Percentiles rank a stretch among this genome's conserved stretches.
Evolutionary conservation across 768 basidiomycete genomes (phyloP).

Genomic region (Tricholoma bakamatsutake): DNA sequence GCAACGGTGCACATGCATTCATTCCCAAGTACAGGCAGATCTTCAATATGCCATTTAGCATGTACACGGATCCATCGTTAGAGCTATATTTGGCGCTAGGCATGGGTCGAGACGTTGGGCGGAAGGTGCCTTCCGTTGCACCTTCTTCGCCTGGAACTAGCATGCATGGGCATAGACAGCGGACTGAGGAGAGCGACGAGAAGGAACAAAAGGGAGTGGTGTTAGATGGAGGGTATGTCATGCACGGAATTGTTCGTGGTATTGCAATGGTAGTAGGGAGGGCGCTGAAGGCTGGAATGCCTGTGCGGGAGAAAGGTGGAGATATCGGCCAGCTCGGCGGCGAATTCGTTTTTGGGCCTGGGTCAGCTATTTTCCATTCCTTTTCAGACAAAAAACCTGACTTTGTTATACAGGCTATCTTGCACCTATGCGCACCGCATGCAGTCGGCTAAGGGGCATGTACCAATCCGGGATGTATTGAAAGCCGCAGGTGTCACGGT

Average conservation of each 20-base stretch:
- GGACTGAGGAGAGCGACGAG: background rate
- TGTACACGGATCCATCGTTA: constrained; percentile 77
- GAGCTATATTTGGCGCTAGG: constrained; percentile 69
- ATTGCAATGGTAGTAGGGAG: constrained; percentile 71
- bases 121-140: background rate
- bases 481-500: constrained; percentile 41
- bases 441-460: constrained; percentile 69
- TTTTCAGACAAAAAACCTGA: background rate
- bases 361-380: constrained; percentile 23
- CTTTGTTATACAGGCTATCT: constrained; percentile 38
- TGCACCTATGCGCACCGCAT: constrained; percentile 83
- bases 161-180: constrained; percentile 2
- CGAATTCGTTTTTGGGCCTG: constrained; percentile 63
- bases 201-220: background rate
- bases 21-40: constrained; percentile 75
- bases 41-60: constrained; percentile 61
- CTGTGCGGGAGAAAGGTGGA: constrained; percentile 75
- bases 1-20: constrained; percentile 73
- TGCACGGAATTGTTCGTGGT: constrained; percentile 59
- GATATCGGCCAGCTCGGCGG: constrained; percentile 80
- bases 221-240: constrained; percentile 45
- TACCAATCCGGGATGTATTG: constrained; percentile 65
- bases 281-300: constrained; percentile 71
- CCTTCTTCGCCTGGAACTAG: background rate
- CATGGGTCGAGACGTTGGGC: constrained; percentile 38